These are phyloP conservation scores for Fusarium liriodendri DNA, from an alignment of 2,329 filamentous ascomycete species.

Conservation along the genomic window DNA sequence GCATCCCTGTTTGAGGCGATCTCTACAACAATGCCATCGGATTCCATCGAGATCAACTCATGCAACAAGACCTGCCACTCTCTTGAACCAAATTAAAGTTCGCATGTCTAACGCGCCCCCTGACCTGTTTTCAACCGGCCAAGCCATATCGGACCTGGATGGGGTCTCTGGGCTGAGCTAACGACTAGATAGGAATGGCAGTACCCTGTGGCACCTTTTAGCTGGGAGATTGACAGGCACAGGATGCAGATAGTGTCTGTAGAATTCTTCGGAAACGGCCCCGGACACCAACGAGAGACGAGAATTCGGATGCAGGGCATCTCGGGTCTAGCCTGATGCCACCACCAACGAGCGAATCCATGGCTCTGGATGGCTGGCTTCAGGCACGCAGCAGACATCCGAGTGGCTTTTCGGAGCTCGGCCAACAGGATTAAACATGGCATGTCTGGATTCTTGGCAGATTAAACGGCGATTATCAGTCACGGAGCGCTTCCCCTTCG, in stretches of 20 bases:
- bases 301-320: not conserved
- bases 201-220: not conserved
- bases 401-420: not conserved
- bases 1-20: constrained; percentile 8
- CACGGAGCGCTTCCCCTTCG: not conserved
- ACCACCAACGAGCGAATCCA: not conserved
- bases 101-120: not conserved
- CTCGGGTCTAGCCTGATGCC: not conserved
- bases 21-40: constrained; percentile 1
- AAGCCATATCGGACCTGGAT: not conserved
- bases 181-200: not conserved
- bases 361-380: not conserved
- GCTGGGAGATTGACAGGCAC: not conserved
- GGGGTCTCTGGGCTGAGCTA: not conserved
- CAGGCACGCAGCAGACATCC: not conserved
- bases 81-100: not conserved
- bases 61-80: not conserved
- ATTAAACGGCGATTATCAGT: not conserved
- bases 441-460: not conserved
- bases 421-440: not conserved
- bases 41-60: not conserved
- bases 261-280: not conserved
- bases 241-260: not conserved
- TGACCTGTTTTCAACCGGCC: not conserved
- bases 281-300: not conserved